Percentiles rank a stretch among this genome's conserved stretches.
Conservation (phyloP, 306 rosid species). For the Lotus japonicus region DNA sequence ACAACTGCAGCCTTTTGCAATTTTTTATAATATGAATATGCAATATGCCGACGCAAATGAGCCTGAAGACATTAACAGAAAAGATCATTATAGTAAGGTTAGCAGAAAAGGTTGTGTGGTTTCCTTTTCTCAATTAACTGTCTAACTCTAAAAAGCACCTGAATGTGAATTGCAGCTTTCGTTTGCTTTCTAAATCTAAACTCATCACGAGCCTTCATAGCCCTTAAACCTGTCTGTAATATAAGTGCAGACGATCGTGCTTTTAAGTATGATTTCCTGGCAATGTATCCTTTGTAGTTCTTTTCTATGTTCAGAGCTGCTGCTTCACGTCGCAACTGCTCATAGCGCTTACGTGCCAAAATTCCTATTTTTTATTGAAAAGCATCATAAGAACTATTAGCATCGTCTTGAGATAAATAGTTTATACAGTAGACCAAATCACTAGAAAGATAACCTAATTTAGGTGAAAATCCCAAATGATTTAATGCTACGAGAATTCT, state of each 20-base stretch:
- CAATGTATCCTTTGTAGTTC: constrained; percentile 53
- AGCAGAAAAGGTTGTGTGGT: constrained; percentile 1
- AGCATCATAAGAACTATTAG: constrained; percentile 7
- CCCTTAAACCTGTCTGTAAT: constrained; percentile 91
- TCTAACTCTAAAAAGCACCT: constrained; percentile 48
- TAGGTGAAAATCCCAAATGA: background rate
- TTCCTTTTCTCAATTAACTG: constrained; percentile 3
- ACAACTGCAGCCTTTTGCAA: constrained; percentile 77
- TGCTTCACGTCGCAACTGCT: constrained; percentile 76
- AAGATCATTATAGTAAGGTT: constrained; percentile 12
- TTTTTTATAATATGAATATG: constrained; percentile 68
- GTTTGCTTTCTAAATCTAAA: constrained; percentile 95
- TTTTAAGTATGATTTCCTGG: constrained; percentile 55
- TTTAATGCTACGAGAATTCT: constrained; percentile 5
- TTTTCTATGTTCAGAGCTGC: constrained; percentile 92
- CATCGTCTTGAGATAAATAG: constrained; percentile 21
- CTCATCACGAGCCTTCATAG: constrained; percentile 97
- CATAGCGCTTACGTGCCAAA: constrained; percentile 72
- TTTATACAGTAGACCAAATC: constrained; percentile 4
- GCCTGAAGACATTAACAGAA: constrained; percentile 50
- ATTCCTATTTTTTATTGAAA: constrained; percentile 52
- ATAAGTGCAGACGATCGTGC: constrained; percentile 55
- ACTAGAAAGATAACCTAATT: background rate
- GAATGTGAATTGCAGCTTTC: constrained; percentile 76
- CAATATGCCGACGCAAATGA: constrained; percentile 59